Percentiles rank a stretch among this genome's conserved stretches.
Conservation (phyloP, 108 stramenopile genomes). For the Cyclotella atomus region DNA sequence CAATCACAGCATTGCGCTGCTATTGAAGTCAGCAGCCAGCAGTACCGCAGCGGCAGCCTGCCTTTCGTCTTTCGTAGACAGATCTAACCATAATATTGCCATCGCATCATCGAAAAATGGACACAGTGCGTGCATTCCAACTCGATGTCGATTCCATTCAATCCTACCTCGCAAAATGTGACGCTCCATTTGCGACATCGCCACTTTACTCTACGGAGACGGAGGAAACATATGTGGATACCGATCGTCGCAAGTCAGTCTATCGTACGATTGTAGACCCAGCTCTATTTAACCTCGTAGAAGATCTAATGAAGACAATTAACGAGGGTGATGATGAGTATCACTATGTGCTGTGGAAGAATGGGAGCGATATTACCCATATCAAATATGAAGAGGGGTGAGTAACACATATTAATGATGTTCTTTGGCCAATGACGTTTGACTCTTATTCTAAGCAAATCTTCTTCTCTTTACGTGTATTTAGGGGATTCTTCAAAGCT, state of each 20-base stretch:
- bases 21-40: too few relatives aligned
- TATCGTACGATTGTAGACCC: conserved; percentile 21
- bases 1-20: too few relatives aligned
- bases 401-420: not conserved
- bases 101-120: not conserved
- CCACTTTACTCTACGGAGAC: conserved; percentile 14
- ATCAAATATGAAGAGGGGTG: conserved; percentile 31
- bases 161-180: conserved; percentile 11
- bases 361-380: conserved; percentile 24
- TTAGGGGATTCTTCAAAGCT: conserved; percentile 33
- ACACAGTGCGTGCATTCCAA: conserved; percentile 13
- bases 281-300: conserved; percentile 8
- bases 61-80: too few relatives aligned
- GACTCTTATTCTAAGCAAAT: not conserved
- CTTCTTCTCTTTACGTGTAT: too few relatives aligned
- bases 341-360: conserved; percentile 17
- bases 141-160: conserved; percentile 5
- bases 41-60: too few relatives aligned
- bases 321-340: conserved; percentile 12
- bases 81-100: too few relatives aligned
- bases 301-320: conserved; percentile 13
- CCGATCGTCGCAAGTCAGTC: conserved; percentile 9
- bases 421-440: not conserved
- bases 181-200: conserved; percentile 12
- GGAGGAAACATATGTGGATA: conserved; percentile 7